Percentiles rank a stretch among this genome's conserved stretches.
phyloP scores from a whole-genome alignment of 1,139 yeast genomes.

The Starmera stellimalicola region DNA sequence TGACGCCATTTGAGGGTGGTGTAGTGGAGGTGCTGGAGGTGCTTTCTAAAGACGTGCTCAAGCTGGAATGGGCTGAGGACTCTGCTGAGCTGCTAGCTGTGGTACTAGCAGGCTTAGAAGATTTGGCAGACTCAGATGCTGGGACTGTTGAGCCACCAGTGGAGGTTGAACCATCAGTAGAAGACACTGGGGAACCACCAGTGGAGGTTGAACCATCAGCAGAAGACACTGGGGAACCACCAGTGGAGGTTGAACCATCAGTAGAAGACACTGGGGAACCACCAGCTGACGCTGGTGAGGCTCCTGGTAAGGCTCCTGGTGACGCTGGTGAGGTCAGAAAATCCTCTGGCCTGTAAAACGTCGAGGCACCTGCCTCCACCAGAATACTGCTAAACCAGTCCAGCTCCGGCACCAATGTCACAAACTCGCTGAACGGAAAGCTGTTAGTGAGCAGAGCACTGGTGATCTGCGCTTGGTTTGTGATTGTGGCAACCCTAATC shows the following conservation, averaged over 20 bases:
- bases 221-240: not conserved
- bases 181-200: not conserved
- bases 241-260: not conserved
- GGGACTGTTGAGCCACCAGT: too few species aligned
- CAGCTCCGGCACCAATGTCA: conserved; percentile 30
- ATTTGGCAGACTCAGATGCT: conserved; percentile 1
- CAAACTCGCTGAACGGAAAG: conserved; percentile 34
- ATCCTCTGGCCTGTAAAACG: conserved; percentile 29
- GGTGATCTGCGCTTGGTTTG: conserved; percentile 19
- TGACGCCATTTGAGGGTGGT: too few species aligned
- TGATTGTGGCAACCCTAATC: conserved; percentile 17
- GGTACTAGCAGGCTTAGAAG: not conserved
- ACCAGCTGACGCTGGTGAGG: conserved; percentile 1
- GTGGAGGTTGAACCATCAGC: not conserved
- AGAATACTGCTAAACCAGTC: conserved; percentile 32
- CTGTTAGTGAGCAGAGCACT: conserved; percentile 21
- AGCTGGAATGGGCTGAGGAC: too few species aligned
- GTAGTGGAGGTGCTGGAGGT: too few species aligned
- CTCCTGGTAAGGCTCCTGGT: not conserved
- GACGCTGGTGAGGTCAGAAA: conserved; percentile 17
- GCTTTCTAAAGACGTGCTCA: too few species aligned
- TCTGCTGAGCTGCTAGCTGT: not conserved
- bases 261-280: not conserved
- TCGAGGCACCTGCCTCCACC: conserved; percentile 22
- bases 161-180: conserved; percentile 1